phyloP scores from a whole-genome alignment of 1,139 yeast genomes.

The Groenewaldozyma auringiensis region DNA sequence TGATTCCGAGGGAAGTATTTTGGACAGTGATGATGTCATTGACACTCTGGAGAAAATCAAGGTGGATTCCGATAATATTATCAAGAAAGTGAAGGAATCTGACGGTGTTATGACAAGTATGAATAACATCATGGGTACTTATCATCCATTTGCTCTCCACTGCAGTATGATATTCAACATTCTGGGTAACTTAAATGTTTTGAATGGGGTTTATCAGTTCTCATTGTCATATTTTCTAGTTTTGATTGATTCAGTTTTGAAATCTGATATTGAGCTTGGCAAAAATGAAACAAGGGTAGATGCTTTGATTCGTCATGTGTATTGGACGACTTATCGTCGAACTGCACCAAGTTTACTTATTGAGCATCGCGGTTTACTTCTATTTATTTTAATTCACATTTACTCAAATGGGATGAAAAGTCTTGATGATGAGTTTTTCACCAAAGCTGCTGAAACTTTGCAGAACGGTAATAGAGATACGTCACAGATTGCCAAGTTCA shows the following conservation, averaged over 20 bases:
- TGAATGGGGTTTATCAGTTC: slow-evolving; percentile 52
- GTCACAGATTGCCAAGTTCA: not conserved
- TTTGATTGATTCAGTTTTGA: slow-evolving; percentile 28
- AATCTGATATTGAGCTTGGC: slow-evolving; percentile 7
- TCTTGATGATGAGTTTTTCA: not conserved
- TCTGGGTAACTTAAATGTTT: slow-evolving; percentile 36
- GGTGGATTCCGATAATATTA: slow-evolving; percentile 50
- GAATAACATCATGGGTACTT: slow-evolving; percentile 41
- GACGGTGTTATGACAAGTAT: slow-evolving; percentile 47
- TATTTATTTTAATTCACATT: not conserved
- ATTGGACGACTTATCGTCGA: slow-evolving; percentile 40
- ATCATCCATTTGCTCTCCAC: slow-evolving; percentile 47
- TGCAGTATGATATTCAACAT: slow-evolving; percentile 46
- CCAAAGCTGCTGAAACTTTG: not conserved
- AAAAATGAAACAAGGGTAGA: slow-evolving; percentile 20
- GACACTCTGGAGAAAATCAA: slow-evolving; percentile 59
- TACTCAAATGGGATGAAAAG: not conserved
- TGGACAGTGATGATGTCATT: slow-evolving; percentile 60
- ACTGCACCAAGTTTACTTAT: slow-evolving; percentile 43
- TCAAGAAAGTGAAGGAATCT: slow-evolving; percentile 48
- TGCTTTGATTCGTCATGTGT: slow-evolving; percentile 34
- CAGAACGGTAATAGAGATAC: not conserved
- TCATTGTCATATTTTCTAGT: slow-evolving; percentile 43
- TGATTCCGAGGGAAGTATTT: slow-evolving; percentile 50
- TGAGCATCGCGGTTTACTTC: not conserved